Percentiles rank a stretch among this genome's conserved stretches.
Conservation (phyloP, 192 early-diverging fungal genomes). For the Backusella tarrabulga region DNA sequence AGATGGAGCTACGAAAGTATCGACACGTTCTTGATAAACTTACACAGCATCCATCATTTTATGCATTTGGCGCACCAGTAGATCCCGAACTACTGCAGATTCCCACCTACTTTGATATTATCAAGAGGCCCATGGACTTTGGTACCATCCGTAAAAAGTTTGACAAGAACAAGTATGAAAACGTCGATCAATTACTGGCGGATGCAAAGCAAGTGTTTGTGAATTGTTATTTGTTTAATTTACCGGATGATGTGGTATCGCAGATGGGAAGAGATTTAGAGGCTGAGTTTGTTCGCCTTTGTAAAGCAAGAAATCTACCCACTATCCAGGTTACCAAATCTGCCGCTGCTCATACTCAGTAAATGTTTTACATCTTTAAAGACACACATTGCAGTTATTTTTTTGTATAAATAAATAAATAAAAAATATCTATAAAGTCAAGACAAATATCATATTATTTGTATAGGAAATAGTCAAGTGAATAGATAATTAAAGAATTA, state of each 20-base stretch:
- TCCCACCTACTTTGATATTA: conserved; percentile 62
- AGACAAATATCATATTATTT: too few species aligned
- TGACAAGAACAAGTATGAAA: conserved; percentile 61
- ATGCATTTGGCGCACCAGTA: conserved; percentile 80
- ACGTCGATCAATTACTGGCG: conserved; percentile 46
- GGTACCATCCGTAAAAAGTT: conserved; percentile 70
- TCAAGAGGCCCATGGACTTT: conserved; percentile 85
- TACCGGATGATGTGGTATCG: conserved; percentile 54
- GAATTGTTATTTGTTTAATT: conserved; percentile 76
- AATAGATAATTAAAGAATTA: too few species aligned
- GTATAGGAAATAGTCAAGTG: too few species aligned
- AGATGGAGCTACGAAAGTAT: conserved; percentile 27
- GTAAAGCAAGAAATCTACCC: conserved; percentile 9
- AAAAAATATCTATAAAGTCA: background rate
- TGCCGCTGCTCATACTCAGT: background rate
- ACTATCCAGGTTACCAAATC: background rate
- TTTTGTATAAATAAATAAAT: background rate
- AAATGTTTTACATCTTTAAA: background rate
- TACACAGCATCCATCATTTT: conserved; percentile 24
- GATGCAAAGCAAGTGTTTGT: conserved; percentile 61
- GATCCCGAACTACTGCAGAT: conserved; percentile 64
- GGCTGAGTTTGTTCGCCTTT: conserved; percentile 13
- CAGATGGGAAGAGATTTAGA: conserved; percentile 58
- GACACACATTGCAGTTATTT: background rate
- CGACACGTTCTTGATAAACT: conserved; percentile 29